These are phyloP conservation scores for Platanthera guangdongensis DNA, from an alignment of 106 monocot species.

Conservation along the genomic window DNA sequence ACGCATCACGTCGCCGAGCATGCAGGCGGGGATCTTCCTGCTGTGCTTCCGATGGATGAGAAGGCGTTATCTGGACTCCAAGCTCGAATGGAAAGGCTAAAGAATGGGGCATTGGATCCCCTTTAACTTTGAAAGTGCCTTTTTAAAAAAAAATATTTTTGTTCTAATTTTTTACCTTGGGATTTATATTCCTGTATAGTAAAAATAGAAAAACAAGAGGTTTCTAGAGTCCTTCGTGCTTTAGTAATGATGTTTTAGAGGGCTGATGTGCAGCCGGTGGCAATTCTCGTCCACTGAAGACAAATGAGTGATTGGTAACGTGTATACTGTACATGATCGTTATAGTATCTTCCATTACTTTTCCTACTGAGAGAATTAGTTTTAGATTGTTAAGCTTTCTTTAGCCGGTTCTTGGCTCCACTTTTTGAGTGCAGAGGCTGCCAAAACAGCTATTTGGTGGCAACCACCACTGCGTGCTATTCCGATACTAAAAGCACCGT, in stretches of 20 bases:
- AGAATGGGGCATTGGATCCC: constrained; percentile 74
- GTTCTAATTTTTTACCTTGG: neutral
- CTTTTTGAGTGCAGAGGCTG: too few species aligned
- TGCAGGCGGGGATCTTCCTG: constrained; percentile 22
- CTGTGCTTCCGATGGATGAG: constrained; percentile 82
- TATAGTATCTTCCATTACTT: too few species aligned
- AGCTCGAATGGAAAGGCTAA: constrained; percentile 97
- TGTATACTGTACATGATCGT: too few species aligned
- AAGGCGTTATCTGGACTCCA: constrained; percentile 88
- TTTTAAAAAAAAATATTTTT: neutral
- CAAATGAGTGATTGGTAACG: neutral
- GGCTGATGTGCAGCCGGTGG: neutral
- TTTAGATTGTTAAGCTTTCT: too few species aligned
- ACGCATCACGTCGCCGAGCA: constrained; percentile 19
- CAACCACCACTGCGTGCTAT: too few species aligned
- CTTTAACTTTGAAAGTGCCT: constrained; percentile 23
- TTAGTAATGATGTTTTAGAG: neutral
- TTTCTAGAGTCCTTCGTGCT: neutral
- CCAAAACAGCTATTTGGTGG: too few species aligned
- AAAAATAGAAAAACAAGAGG: neutral
- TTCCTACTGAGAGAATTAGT: too few species aligned
- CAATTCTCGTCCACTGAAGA: neutral
- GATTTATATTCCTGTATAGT: constrained; percentile 3
- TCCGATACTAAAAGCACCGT: too few species aligned
- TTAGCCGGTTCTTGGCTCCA: too few species aligned